A percentile compares a stretch with the other conserved stretches of the same genome.
These are phyloP conservation scores for Marsdenia floribunda DNA, from an alignment of 257 asterid genomes.

Conservation along the genomic window DNA sequence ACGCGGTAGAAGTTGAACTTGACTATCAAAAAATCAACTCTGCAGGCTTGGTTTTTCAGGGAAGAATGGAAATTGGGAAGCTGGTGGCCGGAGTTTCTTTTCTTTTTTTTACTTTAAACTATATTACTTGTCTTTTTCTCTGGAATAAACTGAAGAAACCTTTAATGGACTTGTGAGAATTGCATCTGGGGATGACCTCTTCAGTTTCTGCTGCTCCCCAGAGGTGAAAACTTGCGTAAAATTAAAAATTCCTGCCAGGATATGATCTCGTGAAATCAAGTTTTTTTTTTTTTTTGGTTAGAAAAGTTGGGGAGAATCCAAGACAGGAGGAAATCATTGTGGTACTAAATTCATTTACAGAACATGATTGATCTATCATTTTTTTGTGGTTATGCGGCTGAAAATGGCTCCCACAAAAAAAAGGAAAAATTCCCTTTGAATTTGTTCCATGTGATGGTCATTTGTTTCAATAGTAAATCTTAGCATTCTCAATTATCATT, in stretches of 20 bases:
- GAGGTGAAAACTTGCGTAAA: background rate
- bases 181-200: background rate
- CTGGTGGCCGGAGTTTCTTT: background rate
- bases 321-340: slow-evolving; percentile 4
- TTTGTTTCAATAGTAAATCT: slow-evolving; percentile 7
- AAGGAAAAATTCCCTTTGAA: background rate
- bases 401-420: background rate
- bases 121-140: background rate
- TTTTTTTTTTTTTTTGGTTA: background rate
- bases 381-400: background rate
- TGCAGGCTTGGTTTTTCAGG: background rate
- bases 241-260: background rate
- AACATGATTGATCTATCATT: background rate
- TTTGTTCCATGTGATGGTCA: slow-evolving; percentile 8
- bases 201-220: background rate
- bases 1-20: slow-evolving; percentile 4
- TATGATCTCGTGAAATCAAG: background rate
- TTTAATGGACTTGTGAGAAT: background rate
- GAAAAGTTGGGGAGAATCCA: slow-evolving; percentile 7
- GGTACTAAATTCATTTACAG: background rate
- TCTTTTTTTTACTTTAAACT: background rate
- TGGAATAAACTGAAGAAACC: background rate
- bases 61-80: background rate
- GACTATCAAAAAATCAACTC: background rate
- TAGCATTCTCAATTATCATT: background rate